Base-by-base conservation (phyloP, 1,284 basidiomycete species). In the Pyrrhoderma lamaoense region DNA sequence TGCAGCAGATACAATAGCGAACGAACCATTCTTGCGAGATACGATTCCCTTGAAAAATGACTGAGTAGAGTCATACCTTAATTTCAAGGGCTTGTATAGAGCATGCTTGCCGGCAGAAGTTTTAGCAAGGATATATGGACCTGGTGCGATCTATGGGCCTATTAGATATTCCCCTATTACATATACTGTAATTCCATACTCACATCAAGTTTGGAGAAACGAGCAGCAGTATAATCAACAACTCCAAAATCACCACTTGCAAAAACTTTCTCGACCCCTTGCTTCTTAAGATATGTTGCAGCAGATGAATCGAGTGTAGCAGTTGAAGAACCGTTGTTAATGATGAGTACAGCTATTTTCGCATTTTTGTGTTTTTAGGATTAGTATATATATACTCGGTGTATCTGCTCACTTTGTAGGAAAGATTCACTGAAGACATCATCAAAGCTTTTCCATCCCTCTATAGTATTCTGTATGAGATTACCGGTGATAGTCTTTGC, bases 31-130 rank as follows among this genome's bases (percentile, higher is more conserved):
- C 22, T 51, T 57, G 22, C 34, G n/a, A 1, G 44, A 16, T 21
- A 36, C 40, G 11, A 44, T 27, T 19, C 49, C 51, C 19, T 57
- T 52, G 45, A 25, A 57, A 42, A 57, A 57, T 23, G 46, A 48
- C 52, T 53, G 14, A 4, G 23, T 49, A 13, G 47, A 46, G 21
- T 53, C 52, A 42, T 44, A 53, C 34, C 42, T 37, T 1, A 53
- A 40, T 35, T 44, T 53, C n/a, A 35, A 42, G 14, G 52, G 39
- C 21, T 49, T 25, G 25, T 36, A 53, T n/a, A 53, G 18, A 13
- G 25, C 34, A 4, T 21, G 23, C 11, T 16, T 36, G 1, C 52
- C 52, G 8, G 18, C 19, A 36, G 39, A 13, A 36, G 42, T 43
- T 25, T 42, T 53, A 25, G 52, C 46, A 18, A 53, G n/a, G 3